Base-by-base conservation (phyloP, 352 stramenopile species). In the Elongisporangium undulatum region DNA sequence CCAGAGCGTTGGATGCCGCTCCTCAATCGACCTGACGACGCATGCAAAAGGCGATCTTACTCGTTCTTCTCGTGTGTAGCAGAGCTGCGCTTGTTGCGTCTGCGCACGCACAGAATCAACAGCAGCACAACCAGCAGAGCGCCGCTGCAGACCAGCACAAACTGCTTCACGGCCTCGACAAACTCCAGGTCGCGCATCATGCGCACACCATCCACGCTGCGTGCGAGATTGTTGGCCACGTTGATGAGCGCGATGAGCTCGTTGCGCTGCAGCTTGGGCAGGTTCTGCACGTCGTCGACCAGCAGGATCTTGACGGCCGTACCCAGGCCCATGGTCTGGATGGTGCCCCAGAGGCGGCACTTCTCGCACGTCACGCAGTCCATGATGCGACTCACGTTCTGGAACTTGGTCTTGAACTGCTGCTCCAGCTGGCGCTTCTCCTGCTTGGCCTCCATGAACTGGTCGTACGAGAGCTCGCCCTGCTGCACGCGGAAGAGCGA, bases 311-410 rank as follows among this genome's bases (percentile, higher is more conserved):
- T 99, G 54, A 99, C 87, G 21, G 96, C 95, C 7, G 96, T 98
- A 24, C 97, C 97, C 53, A 99, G 84, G 39, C 97, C 97, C 68
- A 99, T 82, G 54, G 98, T 98, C 62, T 98, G 92, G 56, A 99
- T 77, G 76, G 99, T 99, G 16, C 97, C 97, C 85, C 97, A 98
- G 3, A 99, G 77, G 10, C 97, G 97, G 74, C 97, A 99, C 71
- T 98, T 98, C 62, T 99, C 96, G 74, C 97, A 99, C 53, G 96
- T 97, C 34, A 99, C 97, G 72, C 97, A 99, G 77, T 99, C 96
- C 77, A 99, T 96, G 70, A 99, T 99, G 55, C 85, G 89, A 20
- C 79, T 97, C 58, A 99, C 94, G 74, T 99, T 99, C 61, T 98
- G 92, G 75, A 99, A 99, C 58, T 98, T 98, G 51, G 76, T 72